Conservation (phyloP, 768 basidiomycete species). For the Cubamyces lactineus region DNA sequence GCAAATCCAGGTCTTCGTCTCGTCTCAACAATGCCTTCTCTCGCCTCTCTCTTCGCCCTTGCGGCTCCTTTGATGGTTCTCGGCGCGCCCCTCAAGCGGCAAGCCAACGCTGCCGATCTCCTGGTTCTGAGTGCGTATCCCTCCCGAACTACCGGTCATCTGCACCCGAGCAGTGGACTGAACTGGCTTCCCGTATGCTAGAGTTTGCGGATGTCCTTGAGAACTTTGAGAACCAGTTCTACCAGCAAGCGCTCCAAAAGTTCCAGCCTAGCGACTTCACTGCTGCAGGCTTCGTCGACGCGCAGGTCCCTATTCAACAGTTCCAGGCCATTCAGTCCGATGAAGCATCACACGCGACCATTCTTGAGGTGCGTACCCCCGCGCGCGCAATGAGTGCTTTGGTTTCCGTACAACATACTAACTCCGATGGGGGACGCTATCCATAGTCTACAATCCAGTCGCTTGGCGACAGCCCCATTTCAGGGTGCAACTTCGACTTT, state of each 20-base stretch:
- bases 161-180: slow-evolving; percentile 2
- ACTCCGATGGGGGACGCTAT: neutral
- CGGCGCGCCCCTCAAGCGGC: slow-evolving; percentile 37
- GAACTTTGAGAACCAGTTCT: slow-evolving; percentile 71
- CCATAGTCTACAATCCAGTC: slow-evolving; percentile 51
- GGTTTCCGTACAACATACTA: neutral
- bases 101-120: slow-evolving; percentile 46
- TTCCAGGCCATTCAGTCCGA: slow-evolving; percentile 62
- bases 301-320: slow-evolving; percentile 59
- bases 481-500: slow-evolving; percentile 72
- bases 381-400: neutral
- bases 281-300: slow-evolving; percentile 63
- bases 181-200: slow-evolving; percentile 31
- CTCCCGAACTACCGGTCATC: neutral
- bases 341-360: slow-evolving; percentile 60
- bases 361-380: slow-evolving; percentile 50
- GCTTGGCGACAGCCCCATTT: slow-evolving; percentile 57
- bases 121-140: slow-evolving; percentile 60
- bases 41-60: slow-evolving; percentile 32
- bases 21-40: slow-evolving; percentile 27
- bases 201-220: slow-evolving; percentile 81
- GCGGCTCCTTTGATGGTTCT: slow-evolving; percentile 30
- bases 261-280: slow-evolving; percentile 68
- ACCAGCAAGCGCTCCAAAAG: slow-evolving; percentile 62
- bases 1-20: slow-evolving; percentile 8